Evolutionary conservation across 805 yeast genomes (phyloP).

Genomic region (Sugiyamaella qingdaonensis): DNA sequence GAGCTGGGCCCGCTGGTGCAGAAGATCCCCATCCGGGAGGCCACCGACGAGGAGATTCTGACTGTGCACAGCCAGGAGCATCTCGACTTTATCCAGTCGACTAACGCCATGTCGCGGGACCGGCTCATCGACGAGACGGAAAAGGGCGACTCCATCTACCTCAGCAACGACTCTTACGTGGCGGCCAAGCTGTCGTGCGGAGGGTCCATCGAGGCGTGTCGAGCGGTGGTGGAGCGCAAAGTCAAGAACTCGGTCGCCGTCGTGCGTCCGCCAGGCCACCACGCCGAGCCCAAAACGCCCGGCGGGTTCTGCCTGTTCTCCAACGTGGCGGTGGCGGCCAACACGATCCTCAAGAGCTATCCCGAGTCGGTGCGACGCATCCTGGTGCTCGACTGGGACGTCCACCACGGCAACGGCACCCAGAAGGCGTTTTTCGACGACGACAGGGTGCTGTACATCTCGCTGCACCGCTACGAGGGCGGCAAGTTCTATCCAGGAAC

Average conservation of each 20-base stretch:
- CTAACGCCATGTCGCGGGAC: constrained; percentile 73
- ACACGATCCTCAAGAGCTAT: constrained; percentile 69
- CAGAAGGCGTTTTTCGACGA: constrained; percentile 88
- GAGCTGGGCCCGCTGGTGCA: constrained; percentile 83
- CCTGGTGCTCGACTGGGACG: constrained; percentile 93
- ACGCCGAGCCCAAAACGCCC: constrained; percentile 95
- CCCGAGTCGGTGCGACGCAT: constrained; percentile 86
- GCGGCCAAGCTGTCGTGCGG: constrained; percentile 94
- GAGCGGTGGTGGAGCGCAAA: constrained; percentile 86
- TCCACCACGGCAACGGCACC: constrained; percentile 98
- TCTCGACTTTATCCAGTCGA: constrained; percentile 66
- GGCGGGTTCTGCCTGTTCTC: constrained; percentile 97
- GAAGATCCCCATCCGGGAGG: constrained; percentile 88
- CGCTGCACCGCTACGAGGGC: constrained; percentile 87
- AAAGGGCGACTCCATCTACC: constrained; percentile 89
- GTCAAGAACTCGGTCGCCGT: constrained; percentile 92
- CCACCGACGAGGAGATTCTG: constrained; percentile 77
- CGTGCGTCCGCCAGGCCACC: constrained; percentile 99
- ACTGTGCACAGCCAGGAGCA: constrained; percentile 83
- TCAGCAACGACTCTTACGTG: constrained; percentile 81
- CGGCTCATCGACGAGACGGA: constrained; percentile 78
- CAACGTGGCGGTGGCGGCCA: constrained; percentile 96
- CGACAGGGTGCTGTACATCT: constrained; percentile 84
- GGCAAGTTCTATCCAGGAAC: constrained; percentile 96
- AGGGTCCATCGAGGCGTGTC: constrained; percentile 94